These are phyloP conservation scores for Orbilia quercus DNA, from an alignment of 2,329 filamentous ascomycete genomes.

Conservation along the genomic window DNA sequence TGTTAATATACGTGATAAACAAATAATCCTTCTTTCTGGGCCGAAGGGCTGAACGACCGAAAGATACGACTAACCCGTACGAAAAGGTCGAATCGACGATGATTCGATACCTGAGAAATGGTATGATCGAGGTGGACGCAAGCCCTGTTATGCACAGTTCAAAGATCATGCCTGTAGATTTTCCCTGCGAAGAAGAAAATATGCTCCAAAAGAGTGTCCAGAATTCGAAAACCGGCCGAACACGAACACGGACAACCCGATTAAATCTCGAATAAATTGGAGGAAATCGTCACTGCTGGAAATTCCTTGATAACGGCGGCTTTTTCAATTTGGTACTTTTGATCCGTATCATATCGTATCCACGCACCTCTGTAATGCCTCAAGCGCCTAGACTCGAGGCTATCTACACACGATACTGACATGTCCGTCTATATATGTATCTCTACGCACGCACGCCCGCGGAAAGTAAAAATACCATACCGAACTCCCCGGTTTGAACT, in stretches of 20 bases:
- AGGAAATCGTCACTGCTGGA: no score
- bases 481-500: not conserved
- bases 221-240: not conserved
- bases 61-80: conserved; percentile 15
- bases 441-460: not conserved
- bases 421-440: no score
- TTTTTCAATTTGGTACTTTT: conserved; percentile 2
- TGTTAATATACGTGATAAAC: no score
- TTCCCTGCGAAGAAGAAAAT: not conserved
- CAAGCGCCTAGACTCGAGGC: no score
- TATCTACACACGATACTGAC: no score
- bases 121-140: conserved; percentile 29
- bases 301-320: no score
- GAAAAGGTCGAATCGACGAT: conserved; percentile 16
- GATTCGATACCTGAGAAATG: not conserved
- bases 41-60: conserved; percentile 12
- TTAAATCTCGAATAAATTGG: no score
- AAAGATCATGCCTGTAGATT: conserved; percentile 51
- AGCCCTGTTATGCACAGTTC: conserved; percentile 51
- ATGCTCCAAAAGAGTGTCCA: no score
- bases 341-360: not conserved
- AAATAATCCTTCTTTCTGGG: no score
- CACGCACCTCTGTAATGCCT: not conserved
- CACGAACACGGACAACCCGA: no score
- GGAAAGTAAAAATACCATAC: not conserved